Evolutionary conservation across 2,329 filamentous ascomycete species (phyloP).

Genomic region (Phaeosphaeria sp.): DNA sequence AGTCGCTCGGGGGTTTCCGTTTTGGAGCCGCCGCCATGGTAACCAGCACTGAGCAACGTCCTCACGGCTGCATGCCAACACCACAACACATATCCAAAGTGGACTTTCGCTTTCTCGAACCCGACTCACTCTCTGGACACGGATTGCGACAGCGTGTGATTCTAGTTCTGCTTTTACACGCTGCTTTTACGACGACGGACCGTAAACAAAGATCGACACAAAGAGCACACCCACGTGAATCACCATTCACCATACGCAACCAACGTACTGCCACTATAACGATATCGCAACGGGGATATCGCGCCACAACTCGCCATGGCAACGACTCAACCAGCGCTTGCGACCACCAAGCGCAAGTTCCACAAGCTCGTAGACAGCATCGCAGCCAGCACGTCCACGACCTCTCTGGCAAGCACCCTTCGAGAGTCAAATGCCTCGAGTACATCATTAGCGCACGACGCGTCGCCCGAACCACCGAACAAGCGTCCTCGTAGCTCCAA

Average conservation of each 20-base stretch:
- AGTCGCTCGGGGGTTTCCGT: conserved; percentile 22
- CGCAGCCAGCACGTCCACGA: conserved; percentile 58
- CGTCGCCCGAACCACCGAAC: conserved; percentile 35
- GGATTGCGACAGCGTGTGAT: neutral
- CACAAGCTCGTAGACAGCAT: conserved; percentile 68
- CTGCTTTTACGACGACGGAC: neutral
- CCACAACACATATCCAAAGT: neutral
- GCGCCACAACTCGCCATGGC: conserved; percentile 13
- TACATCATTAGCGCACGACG: conserved; percentile 30
- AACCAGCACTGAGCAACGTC: conserved; percentile 3
- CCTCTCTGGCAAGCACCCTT: conserved; percentile 42
- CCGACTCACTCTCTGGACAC: neutral
- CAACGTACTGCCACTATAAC: conserved; percentile 5
- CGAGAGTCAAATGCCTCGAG: conserved; percentile 47
- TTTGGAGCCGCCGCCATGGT: conserved; percentile 25
- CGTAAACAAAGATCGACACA: conserved; percentile 36
- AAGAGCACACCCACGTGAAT: conserved; percentile 3
- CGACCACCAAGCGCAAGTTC: conserved; percentile 84
- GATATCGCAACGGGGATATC: neutral
- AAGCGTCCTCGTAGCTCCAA: conserved; percentile 46
- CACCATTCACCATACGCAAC: neutral
- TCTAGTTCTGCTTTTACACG: neutral
- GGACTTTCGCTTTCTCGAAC: too few relatives aligned
- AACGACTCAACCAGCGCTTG: conserved; percentile 60
- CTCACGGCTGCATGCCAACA: neutral